Conservation (phyloP, 768 basidiomycete genomes). For the Hygrophoropsis aurantiaca region DNA sequence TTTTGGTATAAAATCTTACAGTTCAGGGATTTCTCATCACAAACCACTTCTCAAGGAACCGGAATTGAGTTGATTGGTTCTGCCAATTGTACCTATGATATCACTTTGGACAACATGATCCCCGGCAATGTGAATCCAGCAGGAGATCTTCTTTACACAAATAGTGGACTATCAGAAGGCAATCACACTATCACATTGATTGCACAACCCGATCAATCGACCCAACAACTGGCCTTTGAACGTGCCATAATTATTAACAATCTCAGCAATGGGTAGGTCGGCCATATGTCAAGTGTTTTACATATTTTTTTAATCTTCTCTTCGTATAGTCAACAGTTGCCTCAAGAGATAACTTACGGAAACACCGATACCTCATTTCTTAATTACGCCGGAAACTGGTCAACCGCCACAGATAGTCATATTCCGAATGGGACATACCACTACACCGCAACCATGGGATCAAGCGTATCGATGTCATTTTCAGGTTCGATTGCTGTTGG, state of each 20-base stretch:
- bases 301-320: background rate
- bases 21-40: background rate
- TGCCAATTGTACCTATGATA: conserved; percentile 12
- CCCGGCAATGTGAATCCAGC: conserved; percentile 1
- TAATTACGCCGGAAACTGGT: conserved; percentile 13
- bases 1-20: background rate
- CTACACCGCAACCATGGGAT: conserved; percentile 2
- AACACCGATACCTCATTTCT: conserved; percentile 14
- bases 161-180: conserved; percentile 1
- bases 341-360: background rate
- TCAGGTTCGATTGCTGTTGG: conserved; percentile 8
- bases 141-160: conserved; percentile 4
- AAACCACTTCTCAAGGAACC: conserved; percentile 2
- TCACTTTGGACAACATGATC: conserved; percentile 5
- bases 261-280: conserved; percentile 1
- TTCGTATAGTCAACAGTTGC: conserved; percentile 3
- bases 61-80: conserved; percentile 8
- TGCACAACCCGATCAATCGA: conserved; percentile 3
- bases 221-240: conserved; percentile 10
- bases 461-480: conserved; percentile 7
- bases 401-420: conserved; percentile 1
- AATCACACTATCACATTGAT: conserved; percentile 9
- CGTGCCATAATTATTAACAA: background rate
- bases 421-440: conserved; percentile 6
- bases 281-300: background rate